Conservation (phyloP, 2,329 filamentous ascomycete species). For the Trichoderma sp. region DNA sequence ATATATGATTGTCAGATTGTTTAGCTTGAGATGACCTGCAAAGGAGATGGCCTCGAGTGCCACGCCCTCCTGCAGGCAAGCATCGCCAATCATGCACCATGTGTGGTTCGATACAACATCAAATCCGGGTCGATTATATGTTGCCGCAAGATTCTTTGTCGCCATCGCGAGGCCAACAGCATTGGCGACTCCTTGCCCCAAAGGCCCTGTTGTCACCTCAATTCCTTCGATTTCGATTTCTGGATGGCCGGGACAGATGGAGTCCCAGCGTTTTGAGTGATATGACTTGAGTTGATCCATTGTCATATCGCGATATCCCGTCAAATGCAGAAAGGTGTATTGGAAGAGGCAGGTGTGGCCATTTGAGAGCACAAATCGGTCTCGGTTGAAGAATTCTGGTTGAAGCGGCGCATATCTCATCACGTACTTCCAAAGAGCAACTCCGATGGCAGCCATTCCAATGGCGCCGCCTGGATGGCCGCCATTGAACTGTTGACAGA, state of each 20-base stretch:
- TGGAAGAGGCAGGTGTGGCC: constrained; percentile 58
- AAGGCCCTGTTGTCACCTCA: constrained; percentile 60
- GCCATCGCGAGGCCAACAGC: constrained; percentile 61
- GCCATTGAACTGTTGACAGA: constrained; percentile 28
- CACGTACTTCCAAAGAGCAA: constrained; percentile 61
- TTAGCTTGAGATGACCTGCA: constrained; percentile 56
- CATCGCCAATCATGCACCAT: constrained; percentile 60
- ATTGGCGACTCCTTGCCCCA: constrained; percentile 62
- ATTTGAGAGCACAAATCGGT: constrained; percentile 64
- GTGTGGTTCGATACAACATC: constrained; percentile 53
- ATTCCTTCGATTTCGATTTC: constrained; percentile 60
- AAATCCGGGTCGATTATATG: constrained; percentile 52
- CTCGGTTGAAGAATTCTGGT: constrained; percentile 60
- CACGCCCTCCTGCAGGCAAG: constrained; percentile 60
- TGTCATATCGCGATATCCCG: constrained; percentile 56
- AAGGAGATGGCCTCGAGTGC: constrained; percentile 57
- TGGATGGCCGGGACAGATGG: constrained; percentile 56
- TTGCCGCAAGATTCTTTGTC: constrained; percentile 55
- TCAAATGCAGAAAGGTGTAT: constrained; percentile 55
- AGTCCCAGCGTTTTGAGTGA: constrained; percentile 41
- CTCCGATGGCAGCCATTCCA: constrained; percentile 63
- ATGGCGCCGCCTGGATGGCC: constrained; percentile 47
- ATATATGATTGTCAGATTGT: constrained; percentile 60
- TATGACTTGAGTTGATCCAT: constrained; percentile 59
- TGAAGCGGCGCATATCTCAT: constrained; percentile 62